Conservation (phyloP, 768 basidiomycete species). For the Cystobasidium ongulense region DNA sequence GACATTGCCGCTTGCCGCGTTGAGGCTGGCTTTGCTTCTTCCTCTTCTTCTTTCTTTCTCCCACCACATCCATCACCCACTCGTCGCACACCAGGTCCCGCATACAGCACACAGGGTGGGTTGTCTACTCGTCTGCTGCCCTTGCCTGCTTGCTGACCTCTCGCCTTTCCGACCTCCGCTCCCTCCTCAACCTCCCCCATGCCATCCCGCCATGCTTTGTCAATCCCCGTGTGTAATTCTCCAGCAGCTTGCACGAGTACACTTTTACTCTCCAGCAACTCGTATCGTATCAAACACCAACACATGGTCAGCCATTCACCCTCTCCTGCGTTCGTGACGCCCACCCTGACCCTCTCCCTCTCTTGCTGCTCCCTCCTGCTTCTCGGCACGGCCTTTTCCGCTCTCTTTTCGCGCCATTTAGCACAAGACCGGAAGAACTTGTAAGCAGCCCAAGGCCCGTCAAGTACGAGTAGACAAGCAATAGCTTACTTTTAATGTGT, state of each 20-base stretch:
- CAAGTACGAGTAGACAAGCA: too few relatives aligned
- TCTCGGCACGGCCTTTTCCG: not conserved
- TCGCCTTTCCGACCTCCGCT: not conserved
- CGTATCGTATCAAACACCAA: not conserved
- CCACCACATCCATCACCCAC: too few relatives aligned
- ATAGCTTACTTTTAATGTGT: too few relatives aligned
- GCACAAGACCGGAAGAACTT: constrained; percentile 33
- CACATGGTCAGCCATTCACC: not conserved
- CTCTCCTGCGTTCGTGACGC: not conserved
- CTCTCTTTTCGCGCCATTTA: not conserved
- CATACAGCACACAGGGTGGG: too few relatives aligned
- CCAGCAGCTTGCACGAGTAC: not conserved
- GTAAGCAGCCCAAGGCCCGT: too few relatives aligned
- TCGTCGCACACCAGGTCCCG: too few relatives aligned
- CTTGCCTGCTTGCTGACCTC: too few relatives aligned
- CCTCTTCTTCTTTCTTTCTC: too few relatives aligned
- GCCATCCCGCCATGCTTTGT: not conserved
- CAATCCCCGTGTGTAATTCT: not conserved
- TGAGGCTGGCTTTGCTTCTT: too few relatives aligned
- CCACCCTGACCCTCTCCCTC: not conserved
- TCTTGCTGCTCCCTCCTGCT: not conserved
- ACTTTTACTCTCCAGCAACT: not conserved
- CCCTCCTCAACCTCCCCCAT: not conserved
- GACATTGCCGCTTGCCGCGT: too few relatives aligned
- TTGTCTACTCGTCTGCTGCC: too few relatives aligned